Percentiles rank a stretch among this genome's conserved stretches.
These are phyloP conservation scores for Globisporangium heterothallicum DNA, from an alignment of 352 stramenopile genomes.

Conservation along the genomic window DNA sequence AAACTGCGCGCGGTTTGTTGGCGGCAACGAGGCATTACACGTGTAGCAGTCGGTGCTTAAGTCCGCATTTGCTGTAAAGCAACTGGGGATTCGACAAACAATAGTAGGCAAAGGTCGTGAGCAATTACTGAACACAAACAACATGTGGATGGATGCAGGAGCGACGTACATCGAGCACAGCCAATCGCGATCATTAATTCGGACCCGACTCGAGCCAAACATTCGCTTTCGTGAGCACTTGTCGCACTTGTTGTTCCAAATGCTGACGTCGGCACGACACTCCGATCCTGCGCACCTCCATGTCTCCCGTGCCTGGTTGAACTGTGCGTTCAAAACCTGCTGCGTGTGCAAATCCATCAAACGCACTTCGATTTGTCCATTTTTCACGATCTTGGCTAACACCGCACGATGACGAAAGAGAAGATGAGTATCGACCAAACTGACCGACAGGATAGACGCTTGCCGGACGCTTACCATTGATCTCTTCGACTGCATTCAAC, in stretches of 20 bases:
- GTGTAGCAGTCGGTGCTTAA: slow-evolving; percentile 30
- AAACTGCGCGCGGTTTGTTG: slow-evolving; percentile 14
- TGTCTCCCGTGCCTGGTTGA: slow-evolving; percentile 32
- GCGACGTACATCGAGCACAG: slow-evolving; percentile 60
- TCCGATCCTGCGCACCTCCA: slow-evolving; percentile 42
- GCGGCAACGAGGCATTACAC: slow-evolving; percentile 31
- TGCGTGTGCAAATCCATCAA: slow-evolving; percentile 40
- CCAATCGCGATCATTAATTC: slow-evolving; percentile 42
- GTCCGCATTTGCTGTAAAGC: slow-evolving; percentile 44
- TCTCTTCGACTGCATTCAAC: slow-evolving; percentile 40
- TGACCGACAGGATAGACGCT: neutral
- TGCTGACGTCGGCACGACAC: slow-evolving; percentile 53
- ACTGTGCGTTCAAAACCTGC: slow-evolving; percentile 39
- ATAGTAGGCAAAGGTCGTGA: neutral
- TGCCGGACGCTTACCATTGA: slow-evolving; percentile 30
- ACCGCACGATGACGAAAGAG: neutral
- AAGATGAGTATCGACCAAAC: neutral
- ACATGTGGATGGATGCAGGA: neutral
- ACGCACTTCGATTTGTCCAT: slow-evolving; percentile 44
- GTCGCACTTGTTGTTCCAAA: slow-evolving; percentile 52
- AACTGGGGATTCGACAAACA: slow-evolving; percentile 22
- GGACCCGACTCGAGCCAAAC: slow-evolving; percentile 43
- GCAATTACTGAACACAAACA: neutral
- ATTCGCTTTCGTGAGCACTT: slow-evolving; percentile 42
- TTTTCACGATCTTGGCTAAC: slow-evolving; percentile 54